A percentile compares a stretch with the other conserved stretches of the same genome.
Evolutionary conservation across 352 stramenopile species (phyloP).

Genomic region (Globisporangium cystogenes): DNA sequence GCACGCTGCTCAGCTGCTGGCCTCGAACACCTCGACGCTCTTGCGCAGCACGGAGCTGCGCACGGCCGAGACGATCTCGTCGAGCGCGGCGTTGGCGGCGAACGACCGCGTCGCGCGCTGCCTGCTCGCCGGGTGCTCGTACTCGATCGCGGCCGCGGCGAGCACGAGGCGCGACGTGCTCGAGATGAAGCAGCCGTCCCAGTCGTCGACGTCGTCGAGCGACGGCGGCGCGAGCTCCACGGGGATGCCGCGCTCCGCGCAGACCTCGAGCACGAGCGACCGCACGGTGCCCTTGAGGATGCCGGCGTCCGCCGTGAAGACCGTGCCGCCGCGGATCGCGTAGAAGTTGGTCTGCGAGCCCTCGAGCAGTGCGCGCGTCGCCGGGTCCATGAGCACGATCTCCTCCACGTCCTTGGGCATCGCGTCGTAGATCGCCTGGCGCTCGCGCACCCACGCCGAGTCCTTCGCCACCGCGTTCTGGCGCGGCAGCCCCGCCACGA

Average conservation of each 20-base stretch:
- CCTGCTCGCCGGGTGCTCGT: constrained; percentile 30
- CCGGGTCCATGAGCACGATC: constrained; percentile 80
- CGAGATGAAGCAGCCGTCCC: constrained; percentile 79
- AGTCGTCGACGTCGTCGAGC: constrained; percentile 48
- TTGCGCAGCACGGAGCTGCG: constrained; percentile 41
- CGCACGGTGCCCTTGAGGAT: constrained; percentile 80
- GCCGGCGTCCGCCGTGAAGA: constrained; percentile 63
- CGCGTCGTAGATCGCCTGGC: constrained; percentile 67
- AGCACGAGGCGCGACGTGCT: constrained; percentile 81
- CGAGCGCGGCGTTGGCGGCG: constrained; percentile 27
- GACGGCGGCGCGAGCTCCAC: constrained; percentile 46
- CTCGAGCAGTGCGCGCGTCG: constrained; percentile 49
- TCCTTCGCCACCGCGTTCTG: constrained; percentile 74
- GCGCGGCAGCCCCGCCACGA: constrained; percentile 59
- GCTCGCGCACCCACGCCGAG: constrained; percentile 68
- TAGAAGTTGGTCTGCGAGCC: constrained; percentile 87
- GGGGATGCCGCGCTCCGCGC: constrained; percentile 38
- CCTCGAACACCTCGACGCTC: constrained; percentile 56
- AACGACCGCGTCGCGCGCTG: constrained; percentile 25
- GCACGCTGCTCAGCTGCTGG: constrained; percentile 3
- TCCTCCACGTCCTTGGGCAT: constrained; percentile 68
- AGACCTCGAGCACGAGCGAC: constrained; percentile 66
- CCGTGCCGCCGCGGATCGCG: constrained; percentile 35
- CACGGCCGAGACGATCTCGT: constrained; percentile 38
- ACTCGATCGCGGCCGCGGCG: constrained; percentile 43